Evolutionary conservation across 352 stramenopile genomes (phyloP).

Genomic region (Phytophthora rubi): DNA sequence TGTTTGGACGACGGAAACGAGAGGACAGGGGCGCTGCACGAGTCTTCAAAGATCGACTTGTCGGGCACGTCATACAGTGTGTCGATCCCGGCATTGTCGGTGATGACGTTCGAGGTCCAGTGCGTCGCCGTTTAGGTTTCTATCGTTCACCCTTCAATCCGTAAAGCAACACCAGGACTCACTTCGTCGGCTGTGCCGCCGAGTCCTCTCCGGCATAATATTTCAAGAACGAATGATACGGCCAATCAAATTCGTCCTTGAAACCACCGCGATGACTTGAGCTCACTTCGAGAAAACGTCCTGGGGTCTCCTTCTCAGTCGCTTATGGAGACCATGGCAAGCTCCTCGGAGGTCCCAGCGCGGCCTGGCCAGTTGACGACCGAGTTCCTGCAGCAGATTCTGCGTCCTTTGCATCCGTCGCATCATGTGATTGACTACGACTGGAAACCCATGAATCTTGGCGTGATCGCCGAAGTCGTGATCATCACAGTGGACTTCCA

Average conservation of each 20-base stretch:
- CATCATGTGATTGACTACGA: conserved; percentile 53
- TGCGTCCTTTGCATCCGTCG: conserved; percentile 25
- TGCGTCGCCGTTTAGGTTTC: conserved; percentile 19
- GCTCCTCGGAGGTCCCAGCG: conserved; percentile 28
- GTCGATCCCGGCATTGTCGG: conserved; percentile 38
- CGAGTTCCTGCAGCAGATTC: conserved; percentile 57
- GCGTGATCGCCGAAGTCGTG: conserved; percentile 83
- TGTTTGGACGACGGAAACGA: conserved; percentile 59
- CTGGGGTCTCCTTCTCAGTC: not conserved
- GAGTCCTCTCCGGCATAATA: too few species aligned
- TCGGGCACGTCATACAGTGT: conserved; percentile 37
- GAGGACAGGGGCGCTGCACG: conserved; percentile 38
- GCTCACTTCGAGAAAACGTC: conserved; percentile 23
- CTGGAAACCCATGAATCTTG: conserved; percentile 72
- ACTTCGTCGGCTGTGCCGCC: too few species aligned
- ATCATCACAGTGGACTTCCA: conserved; percentile 48
- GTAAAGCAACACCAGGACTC: too few species aligned
- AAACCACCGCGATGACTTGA: conserved; percentile 3
- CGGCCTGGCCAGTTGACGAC: conserved; percentile 55
- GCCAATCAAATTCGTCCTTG: conserved; percentile 23
- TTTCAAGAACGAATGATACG: not conserved
- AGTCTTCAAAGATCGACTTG: conserved; percentile 34
- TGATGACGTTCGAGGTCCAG: conserved; percentile 56
- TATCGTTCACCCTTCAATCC: not conserved
- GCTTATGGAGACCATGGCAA: conserved; percentile 15